Base-by-base conservation (phyloP, 2,329 filamentous ascomycete species). In the Eurotiales sp. region DNA sequence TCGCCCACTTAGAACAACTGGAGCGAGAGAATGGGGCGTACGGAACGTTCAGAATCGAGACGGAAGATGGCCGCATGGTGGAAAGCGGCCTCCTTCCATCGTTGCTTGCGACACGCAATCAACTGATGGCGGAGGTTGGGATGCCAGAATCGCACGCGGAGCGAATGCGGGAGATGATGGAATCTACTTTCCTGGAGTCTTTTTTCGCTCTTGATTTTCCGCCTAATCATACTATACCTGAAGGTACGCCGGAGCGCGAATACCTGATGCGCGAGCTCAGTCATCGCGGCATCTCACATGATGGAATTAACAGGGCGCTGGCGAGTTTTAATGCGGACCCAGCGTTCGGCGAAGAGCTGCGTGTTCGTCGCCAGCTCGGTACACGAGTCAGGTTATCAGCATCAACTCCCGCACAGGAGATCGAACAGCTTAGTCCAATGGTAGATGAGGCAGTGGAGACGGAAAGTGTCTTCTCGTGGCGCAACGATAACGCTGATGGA, bases 391-490 rank as follows among this genome's bases (percentile, higher is more conserved):
- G 62, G 1, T 56, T 72, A 41, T 45, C 46, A 5, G 40, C 45
- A 15, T 65, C 63, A 5, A 65, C 64, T 5, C 51, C 55, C 27
- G 41, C 46, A 3, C 61, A 61, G 40, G 62, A 62, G 40, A 55
- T 58, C 22, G 52, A 51, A 30, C 32, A 46, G 17, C n/a, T 21
- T 27, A 27, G 29, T 7, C 52, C 46, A 4, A 27, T 21, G 2
- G 36, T 51, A 11, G 46, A 36, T 10, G 70, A 72, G 40, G 62
- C 61, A 17, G 62, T 55, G 1, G 70, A 73, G 55, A 68, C 69
- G 3, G 72, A 68, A 61, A 77, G 67, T 50, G 64, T 74, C 12
- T 73, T 73, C 49, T 73, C 73, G 8, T 74, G 70, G 68, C 64
- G 70, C 15, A 69, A 72, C 39, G 69, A 66, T 4, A 67, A 72